phyloP scores from a whole-genome alignment of 768 basidiomycete genomes.

The Filobasidium wieringae region DNA sequence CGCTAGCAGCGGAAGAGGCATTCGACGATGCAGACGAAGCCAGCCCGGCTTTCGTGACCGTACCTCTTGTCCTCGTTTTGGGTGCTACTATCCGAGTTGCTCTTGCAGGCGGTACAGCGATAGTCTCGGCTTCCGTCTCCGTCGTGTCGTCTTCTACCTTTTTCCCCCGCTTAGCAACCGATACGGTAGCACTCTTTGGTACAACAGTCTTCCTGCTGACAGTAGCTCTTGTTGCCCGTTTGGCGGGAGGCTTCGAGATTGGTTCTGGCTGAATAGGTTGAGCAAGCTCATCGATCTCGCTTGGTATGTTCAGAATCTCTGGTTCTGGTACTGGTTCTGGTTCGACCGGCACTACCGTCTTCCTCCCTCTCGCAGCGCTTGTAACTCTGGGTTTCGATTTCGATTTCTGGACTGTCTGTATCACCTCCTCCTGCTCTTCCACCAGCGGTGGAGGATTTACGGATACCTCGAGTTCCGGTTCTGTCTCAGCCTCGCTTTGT shows the following conservation, averaged over 20 bases:
- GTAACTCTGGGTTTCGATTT: not conserved
- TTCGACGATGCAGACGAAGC: not conserved
- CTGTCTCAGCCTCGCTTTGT: not conserved
- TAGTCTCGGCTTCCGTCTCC: not conserved
- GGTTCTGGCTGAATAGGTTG: not conserved
- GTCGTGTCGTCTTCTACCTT: not conserved
- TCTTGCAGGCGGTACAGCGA: too few relatives aligned
- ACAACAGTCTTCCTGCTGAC: not conserved
- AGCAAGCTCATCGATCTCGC: not conserved
- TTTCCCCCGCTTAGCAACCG: not conserved
- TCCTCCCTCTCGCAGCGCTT: not conserved
- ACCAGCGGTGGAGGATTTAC: not conserved
- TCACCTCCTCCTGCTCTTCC: not conserved
- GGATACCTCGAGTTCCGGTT: too few relatives aligned
- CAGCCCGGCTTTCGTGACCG: not conserved
- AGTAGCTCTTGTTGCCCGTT: not conserved
- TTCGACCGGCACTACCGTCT: not conserved
- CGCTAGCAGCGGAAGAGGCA: not conserved
- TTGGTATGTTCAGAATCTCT: not conserved
- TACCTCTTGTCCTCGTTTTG: not conserved
- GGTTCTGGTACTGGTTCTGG: not conserved
- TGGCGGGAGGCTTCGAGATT: not conserved
- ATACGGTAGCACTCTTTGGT: not conserved
- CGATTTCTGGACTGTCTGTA: not conserved
- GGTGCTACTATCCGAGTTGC: too few relatives aligned